A percentile compares a stretch with the other conserved stretches of the same genome.
phyloP scores from a whole-genome alignment of 148 eudicot genomes.

The Cornus suecica region DNA sequence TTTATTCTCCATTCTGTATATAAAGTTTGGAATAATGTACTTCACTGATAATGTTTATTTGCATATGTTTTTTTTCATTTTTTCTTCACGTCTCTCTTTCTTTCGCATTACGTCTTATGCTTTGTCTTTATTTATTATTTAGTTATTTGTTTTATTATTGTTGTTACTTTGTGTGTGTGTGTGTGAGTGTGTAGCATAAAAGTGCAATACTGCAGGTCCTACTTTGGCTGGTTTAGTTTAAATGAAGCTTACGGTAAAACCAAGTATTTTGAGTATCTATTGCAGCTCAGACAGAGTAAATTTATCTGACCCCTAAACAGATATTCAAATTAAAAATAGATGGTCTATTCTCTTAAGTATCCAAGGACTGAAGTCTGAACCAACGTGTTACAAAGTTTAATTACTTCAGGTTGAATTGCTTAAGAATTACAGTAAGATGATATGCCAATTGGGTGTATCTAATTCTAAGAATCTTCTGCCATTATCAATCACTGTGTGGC shows the following conservation, averaged over 20 bases:
- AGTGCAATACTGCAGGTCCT: neutral
- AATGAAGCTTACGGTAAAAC: neutral
- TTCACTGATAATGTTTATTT: neutral
- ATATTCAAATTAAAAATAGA: neutral
- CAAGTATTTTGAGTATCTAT: neutral
- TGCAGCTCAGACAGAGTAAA: neutral
- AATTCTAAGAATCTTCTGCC: neutral
- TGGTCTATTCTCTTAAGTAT: too few species aligned
- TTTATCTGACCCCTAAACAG: neutral
- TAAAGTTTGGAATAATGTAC: too few species aligned
- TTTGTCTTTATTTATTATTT: neutral
- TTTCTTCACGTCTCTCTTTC: neutral
- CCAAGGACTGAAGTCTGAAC: too few species aligned
- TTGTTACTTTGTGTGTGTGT: too few species aligned
- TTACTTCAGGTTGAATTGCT: too few species aligned
- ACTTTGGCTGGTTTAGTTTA: neutral
- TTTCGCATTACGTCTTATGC: neutral
- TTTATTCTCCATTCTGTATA: neutral
- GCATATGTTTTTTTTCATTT: neutral
- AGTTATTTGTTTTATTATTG: too few species aligned
- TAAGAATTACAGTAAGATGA: too few species aligned
- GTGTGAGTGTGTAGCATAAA: too few species aligned
- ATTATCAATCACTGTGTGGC: neutral
- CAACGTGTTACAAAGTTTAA: too few species aligned
- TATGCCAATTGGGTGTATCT: too few species aligned